These are phyloP conservation scores for Penicillium egyptiacum DNA, from an alignment of 495 filamentous ascomycete genomes.

Conservation along the genomic window DNA sequence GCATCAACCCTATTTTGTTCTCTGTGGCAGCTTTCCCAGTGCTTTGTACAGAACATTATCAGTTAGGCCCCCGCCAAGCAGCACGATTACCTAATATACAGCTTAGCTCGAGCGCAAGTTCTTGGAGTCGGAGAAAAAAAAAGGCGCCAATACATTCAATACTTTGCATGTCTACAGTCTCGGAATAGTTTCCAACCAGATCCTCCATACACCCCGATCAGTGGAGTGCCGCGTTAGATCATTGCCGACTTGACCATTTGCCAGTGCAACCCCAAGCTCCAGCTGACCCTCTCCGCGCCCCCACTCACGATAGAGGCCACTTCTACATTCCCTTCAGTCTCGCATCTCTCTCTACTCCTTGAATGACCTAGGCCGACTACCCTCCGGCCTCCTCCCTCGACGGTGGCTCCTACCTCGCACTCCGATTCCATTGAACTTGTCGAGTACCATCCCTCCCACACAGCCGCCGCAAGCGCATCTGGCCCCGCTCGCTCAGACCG, in stretches of 20 bases:
- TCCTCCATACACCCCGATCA: background rate
- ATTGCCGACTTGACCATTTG: slow-evolving; percentile 22
- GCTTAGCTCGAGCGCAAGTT: slow-evolving; percentile 16
- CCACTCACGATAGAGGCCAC: slow-evolving; percentile 21
- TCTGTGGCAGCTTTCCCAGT: background rate
- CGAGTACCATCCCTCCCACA: slow-evolving; percentile 31
- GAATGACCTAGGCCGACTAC: slow-evolving; percentile 20
- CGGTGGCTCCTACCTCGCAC: slow-evolving; percentile 29
- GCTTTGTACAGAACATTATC: slow-evolving; percentile 15
- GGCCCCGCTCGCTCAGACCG: slow-evolving; percentile 11
- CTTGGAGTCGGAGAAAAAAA: slow-evolving; percentile 21
- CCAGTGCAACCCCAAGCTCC: slow-evolving; percentile 26
- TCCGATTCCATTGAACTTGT: slow-evolving; percentile 40
- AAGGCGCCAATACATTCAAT: background rate
- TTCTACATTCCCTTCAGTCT: slow-evolving; percentile 11
- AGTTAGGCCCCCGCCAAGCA: slow-evolving; percentile 13
- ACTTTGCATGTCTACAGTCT: slow-evolving; percentile 6
- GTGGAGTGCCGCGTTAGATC: background rate
- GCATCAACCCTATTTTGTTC: background rate
- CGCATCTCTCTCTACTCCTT: slow-evolving; percentile 14
- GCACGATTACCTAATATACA: slow-evolving; percentile 18
- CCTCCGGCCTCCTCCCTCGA: slow-evolving; percentile 27
- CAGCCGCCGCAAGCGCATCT: slow-evolving; percentile 6
- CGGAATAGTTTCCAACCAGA: slow-evolving; percentile 13
- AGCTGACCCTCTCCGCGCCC: slow-evolving; percentile 25